Base-by-base conservation (phyloP, 768 basidiomycete species). In the Kwoniella dendrophila region DNA sequence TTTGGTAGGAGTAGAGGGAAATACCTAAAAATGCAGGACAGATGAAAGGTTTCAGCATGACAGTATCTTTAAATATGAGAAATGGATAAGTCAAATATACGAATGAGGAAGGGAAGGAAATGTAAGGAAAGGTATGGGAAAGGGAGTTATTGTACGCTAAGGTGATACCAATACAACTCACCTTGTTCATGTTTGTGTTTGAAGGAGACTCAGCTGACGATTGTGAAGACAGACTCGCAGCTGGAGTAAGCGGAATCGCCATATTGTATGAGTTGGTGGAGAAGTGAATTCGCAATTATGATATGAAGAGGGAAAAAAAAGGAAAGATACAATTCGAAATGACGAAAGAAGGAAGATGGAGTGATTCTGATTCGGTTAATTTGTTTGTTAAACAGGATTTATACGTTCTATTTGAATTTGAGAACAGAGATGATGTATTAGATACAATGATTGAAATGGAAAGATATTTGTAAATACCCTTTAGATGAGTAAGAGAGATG, bases 121-220 rank as follows among this genome's bases (percentile, higher is more conserved):
- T 45, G 20, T 29, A 32, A 47, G 22, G 43, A 26, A 34, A n/a
- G 26, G 24, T 2, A 47, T n/a, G 7, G 2, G 5, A n/a, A n/a
- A n/a, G n/a, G n/a, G n/a, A n/a, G n/a, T n/a, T n/a, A n/a, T n/a
- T n/a, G n/a, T n/a, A n/a, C n/a, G n/a, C n/a, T n/a, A n/a, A n/a
- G n/a, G n/a, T n/a, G n/a, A n/a, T n/a, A n/a, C n/a, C n/a, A n/a
- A n/a, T n/a, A n/a, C n/a, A 14, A 49, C 45, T 58, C 56, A 58
- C 56, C 34, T 58, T 58, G 29, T 58, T 26, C 18, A 45, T 8
- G 29, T 56, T 56, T 8, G 43, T 29, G 8, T 12, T 11, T 48
- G 10, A 47, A 49, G 8, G 11, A 26, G 20, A 4, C 16, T 29
- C 12, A 36, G 18, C 3, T 18, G 22, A 11, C 36, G 33, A n/a